Conservation (phyloP, 441 rosid species). For the Adansonia gregorii region DNA sequence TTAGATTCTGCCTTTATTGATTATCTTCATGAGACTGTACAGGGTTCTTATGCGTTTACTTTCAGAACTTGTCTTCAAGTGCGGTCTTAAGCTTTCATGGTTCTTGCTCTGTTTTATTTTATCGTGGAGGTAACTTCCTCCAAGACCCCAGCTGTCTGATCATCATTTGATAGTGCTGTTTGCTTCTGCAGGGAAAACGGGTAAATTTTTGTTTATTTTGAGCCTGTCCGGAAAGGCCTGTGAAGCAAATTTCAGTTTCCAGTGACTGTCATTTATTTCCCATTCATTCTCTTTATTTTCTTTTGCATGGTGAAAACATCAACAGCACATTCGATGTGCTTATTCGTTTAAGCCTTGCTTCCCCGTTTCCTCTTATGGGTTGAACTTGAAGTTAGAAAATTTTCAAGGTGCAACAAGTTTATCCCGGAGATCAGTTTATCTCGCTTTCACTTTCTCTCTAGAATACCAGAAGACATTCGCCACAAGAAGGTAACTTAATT, state of each 20-base stretch:
- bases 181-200: not conserved
- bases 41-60: not conserved
- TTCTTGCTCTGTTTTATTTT: not conserved
- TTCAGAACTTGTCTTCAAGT: not conserved
- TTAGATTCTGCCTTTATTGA: not conserved
- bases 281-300: not conserved
- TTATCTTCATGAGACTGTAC: constrained; percentile 8
- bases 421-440: not conserved
- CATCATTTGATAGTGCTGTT: not conserved
- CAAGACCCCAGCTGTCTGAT: constrained; percentile 1
- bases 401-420: constrained; percentile 6
- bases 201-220: not conserved
- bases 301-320: constrained; percentile 4
- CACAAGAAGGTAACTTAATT: not conserved
- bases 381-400: not conserved
- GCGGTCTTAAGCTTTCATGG: not conserved
- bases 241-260: constrained; percentile 15
- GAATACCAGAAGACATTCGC: not conserved
- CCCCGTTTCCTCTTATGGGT: not conserved
- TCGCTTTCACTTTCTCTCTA: not conserved
- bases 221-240: constrained; percentile 6
- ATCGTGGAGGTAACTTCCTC: not conserved
- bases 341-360: not conserved
- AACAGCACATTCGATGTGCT: not conserved
- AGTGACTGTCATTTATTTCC: not conserved